Evolutionary conservation across 257 asterid genomes (phyloP).

Genomic region (Fraxinus americana): DNA sequence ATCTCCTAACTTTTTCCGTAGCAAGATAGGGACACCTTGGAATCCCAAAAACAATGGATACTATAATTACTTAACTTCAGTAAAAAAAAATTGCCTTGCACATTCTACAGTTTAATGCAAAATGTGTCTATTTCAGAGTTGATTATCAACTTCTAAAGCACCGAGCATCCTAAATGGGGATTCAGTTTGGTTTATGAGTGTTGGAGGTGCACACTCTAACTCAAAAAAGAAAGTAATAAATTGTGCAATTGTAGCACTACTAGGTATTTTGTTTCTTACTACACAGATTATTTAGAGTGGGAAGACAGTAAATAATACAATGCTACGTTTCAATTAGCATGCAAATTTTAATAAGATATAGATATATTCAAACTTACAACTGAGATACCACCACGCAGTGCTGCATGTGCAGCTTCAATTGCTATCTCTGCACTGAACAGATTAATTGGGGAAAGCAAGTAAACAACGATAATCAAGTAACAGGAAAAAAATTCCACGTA

Average conservation of each 20-base stretch:
- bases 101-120: neutral
- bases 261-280: neutral
- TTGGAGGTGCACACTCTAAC: neutral
- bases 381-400: conserved; percentile 64
- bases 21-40: neutral
- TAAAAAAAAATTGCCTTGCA: neutral
- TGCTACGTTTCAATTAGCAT: neutral
- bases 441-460: conserved; percentile 22
- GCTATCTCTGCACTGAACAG: conserved; percentile 76
- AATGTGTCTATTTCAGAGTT: neutral
- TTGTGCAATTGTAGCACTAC: neutral
- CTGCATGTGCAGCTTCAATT: conserved; percentile 78
- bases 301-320: neutral
- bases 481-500: neutral
- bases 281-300: neutral
- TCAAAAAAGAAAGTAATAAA: neutral
- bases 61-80: neutral
- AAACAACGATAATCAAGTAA: conserved; percentile 3
- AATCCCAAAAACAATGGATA: neutral
- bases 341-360: neutral
- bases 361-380: conserved; percentile 53
- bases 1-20: neutral
- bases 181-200: neutral
- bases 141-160: neutral
- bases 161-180: neutral